These are phyloP conservation scores for Myrmaecium sp. DNA, from an alignment of 2,329 filamentous ascomycete genomes.

Conservation along the genomic window DNA sequence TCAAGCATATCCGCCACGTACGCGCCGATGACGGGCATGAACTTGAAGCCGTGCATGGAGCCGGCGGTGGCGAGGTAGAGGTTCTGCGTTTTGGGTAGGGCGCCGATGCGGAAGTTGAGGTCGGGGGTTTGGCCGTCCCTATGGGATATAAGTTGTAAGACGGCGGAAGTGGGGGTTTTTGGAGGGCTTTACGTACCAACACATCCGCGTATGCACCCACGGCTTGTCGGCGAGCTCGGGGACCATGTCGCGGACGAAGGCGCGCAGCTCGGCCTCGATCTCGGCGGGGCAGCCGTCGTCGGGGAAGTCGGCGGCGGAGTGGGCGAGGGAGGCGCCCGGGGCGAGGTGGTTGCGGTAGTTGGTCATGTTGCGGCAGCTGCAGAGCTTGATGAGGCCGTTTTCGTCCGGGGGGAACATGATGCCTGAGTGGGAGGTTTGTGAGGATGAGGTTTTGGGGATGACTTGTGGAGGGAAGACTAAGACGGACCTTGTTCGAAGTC, in stretches of 20 bases:
- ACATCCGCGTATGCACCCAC: too few species aligned
- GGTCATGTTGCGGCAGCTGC: conserved; percentile 8
- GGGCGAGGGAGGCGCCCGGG: conserved; percentile 2
- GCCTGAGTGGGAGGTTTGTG: conserved; percentile 3
- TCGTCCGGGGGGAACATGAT: conserved; percentile 9
- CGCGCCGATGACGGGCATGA: conserved; percentile 13
- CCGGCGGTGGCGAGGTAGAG: conserved; percentile 14
- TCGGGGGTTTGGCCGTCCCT: conserved; percentile 12
- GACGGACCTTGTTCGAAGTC: conserved; percentile 8
- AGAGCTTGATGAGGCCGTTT: conserved; percentile 8
- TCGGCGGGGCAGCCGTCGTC: too few species aligned
- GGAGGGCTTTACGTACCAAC: too few species aligned
- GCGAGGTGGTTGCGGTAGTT: conserved; percentile 5
- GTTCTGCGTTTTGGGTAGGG: conserved; percentile 6
- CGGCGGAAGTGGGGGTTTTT: too few species aligned
- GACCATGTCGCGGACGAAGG: conserved; percentile 2
- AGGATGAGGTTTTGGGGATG: too few species aligned
- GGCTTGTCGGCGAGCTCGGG: too few species aligned
- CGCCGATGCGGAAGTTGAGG: conserved; percentile 12
- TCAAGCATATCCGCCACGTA: conserved; percentile 13
- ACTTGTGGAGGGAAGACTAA: too few species aligned
- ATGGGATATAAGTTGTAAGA: too few species aligned
- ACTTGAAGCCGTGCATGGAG: conserved; percentile 17
- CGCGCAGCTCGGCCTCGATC: too few species aligned
- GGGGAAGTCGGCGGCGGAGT: too few species aligned